Evolutionary conservation across 139 green algal species (phyloP).

Genomic region (Chlorella sp.): DNA sequence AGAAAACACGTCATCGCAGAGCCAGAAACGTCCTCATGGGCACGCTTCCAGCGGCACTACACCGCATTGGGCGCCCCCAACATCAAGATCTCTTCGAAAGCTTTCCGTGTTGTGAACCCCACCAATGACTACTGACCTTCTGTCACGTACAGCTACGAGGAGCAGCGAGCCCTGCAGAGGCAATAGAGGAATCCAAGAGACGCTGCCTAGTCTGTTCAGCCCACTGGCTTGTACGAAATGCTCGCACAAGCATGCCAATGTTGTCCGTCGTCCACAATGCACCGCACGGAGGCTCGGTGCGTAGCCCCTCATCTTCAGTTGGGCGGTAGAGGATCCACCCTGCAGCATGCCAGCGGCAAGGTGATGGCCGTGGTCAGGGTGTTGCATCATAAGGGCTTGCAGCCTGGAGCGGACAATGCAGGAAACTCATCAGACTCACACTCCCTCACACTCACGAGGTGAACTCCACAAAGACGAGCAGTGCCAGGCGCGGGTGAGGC

Average conservation of each 20-base stretch:
- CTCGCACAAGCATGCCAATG: neutral
- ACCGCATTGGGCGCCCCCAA: no score
- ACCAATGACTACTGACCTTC: no score
- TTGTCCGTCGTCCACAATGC: neutral
- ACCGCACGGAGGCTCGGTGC: neutral
- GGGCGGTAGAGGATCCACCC: neutral
- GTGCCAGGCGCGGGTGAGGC: constrained; percentile 37
- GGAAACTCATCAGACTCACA: neutral
- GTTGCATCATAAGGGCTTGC: neutral
- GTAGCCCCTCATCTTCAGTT: neutral
- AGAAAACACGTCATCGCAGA: no score
- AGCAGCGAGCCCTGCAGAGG: no score
- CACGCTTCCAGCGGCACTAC: no score
- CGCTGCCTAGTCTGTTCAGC: no score
- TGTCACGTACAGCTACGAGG: no score
- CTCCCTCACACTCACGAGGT: constrained; percentile 6
- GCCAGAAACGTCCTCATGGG: no score
- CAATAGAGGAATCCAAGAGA: no score
- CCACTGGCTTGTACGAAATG: neutral
- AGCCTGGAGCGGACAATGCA: neutral
- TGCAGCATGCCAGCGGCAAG: neutral
- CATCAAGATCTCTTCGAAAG: no score
- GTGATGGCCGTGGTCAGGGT: neutral
- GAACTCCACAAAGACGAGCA: constrained; percentile 52
- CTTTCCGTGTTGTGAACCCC: no score